Evolutionary conservation across 164 flowering plant genomes (phyloP).

Genomic region (Dillenia suffruticosa): DNA sequence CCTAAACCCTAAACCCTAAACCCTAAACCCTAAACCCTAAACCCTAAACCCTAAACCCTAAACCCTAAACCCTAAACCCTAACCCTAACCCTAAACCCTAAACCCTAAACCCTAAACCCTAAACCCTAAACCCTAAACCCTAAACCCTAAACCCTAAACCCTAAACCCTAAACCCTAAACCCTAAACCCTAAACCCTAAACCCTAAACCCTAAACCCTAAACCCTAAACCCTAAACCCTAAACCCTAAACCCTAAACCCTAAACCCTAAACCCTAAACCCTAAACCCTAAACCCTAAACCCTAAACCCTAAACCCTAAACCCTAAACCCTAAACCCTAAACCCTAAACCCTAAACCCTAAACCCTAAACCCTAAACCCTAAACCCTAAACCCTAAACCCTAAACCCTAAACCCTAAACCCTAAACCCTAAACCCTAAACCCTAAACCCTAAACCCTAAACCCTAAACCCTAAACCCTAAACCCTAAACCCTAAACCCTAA

Average conservation of each 20-base stretch:
- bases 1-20: constrained; percentile 17
- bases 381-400: neutral
- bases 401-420: neutral
- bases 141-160: constrained; percentile 18
- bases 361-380: constrained; percentile 5
- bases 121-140: constrained; percentile 13
- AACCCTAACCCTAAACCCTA: constrained; percentile 14
- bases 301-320: constrained; percentile 15
- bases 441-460: neutral
- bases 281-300: constrained; percentile 18
- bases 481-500: constrained; percentile 3
- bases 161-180: constrained; percentile 22
- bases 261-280: constrained; percentile 20
- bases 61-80: constrained; percentile 13
- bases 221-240: constrained; percentile 18
- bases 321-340: constrained; percentile 4
- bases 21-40: constrained; percentile 15
- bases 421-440: neutral
- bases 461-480: neutral
- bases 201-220: constrained; percentile 16
- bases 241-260: constrained; percentile 18
- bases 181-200: constrained; percentile 21
- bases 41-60: constrained; percentile 18
- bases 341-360: constrained; percentile 3
- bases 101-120: constrained; percentile 10